Conservation (phyloP, 139 green algal species). For the Desmodesmus armatus region DNA sequence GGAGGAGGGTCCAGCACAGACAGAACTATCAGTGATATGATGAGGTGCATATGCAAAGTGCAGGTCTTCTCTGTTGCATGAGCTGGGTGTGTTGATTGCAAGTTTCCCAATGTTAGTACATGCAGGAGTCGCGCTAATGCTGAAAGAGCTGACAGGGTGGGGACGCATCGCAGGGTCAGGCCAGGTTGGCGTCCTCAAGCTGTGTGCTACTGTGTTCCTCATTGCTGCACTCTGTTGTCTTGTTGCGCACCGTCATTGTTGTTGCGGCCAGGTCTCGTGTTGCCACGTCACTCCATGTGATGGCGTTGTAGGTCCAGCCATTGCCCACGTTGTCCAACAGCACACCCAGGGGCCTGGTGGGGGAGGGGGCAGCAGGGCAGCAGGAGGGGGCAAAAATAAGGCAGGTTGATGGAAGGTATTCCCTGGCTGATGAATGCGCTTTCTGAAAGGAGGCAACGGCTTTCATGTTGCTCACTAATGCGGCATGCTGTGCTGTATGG, state of each 20-base stretch:
- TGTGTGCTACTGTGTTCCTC: too few species aligned
- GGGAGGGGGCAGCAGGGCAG: too few species aligned
- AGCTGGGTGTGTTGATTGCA: not conserved
- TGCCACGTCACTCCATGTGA: slow-evolving; percentile 13
- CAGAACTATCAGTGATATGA: not conserved
- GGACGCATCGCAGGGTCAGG: not conserved
- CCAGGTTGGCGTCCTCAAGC: not conserved
- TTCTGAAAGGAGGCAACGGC: too few species aligned
- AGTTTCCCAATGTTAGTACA: too few species aligned
- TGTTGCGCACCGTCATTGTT: not conserved
- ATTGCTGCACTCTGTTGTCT: too few species aligned
- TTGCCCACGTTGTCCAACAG: slow-evolving; percentile 17
- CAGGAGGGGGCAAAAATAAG: too few species aligned
- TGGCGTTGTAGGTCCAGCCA: slow-evolving; percentile 37
- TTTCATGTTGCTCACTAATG: too few species aligned
- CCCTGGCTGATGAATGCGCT: too few species aligned
- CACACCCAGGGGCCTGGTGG: slow-evolving; percentile 33
- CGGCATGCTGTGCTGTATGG: too few species aligned
- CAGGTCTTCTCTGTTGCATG: not conserved
- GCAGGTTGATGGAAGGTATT: too few species aligned
- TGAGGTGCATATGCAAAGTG: not conserved
- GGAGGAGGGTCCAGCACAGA: not conserved
- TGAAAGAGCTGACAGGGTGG: too few species aligned
- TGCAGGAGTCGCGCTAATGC: too few species aligned
- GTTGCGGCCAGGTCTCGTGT: not conserved